A percentile compares a stretch with the other conserved stretches of the same genome.
phyloP scores from a whole-genome alignment of 371 early-diverging fungal genomes.

The Dipsacomyces acuminosporus region DNA sequence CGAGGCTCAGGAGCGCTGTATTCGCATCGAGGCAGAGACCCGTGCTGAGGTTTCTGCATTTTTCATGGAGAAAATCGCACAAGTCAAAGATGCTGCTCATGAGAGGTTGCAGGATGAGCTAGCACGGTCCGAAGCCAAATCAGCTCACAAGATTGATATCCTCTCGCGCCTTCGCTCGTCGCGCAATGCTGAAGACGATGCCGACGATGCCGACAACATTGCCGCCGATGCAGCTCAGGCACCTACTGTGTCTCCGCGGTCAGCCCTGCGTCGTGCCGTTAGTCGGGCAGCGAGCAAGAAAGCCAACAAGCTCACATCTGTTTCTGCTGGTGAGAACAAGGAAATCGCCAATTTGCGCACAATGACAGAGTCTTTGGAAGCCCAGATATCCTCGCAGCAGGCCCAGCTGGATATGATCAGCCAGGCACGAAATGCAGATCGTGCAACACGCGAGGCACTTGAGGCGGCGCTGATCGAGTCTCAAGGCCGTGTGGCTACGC shows the following conservation, averaged over 20 bases:
- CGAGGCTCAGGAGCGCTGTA: conserved; percentile 54
- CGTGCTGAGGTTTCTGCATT: conserved; percentile 52
- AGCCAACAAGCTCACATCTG: conserved; percentile 39
- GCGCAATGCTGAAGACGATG: conserved; percentile 11
- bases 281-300: conserved; percentile 38
- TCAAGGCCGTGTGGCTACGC: conserved; percentile 49
- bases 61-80: conserved; percentile 31
- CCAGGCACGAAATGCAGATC: conserved; percentile 64
- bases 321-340: conserved; percentile 34
- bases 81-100: conserved; percentile 45
- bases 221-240: conserved; percentile 19
- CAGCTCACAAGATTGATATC: conserved; percentile 44
- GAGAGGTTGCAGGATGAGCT: conserved; percentile 39
- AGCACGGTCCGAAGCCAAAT: conserved; percentile 17
- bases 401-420: conserved; percentile 62
- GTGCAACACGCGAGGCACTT: conserved; percentile 48
- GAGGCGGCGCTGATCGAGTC: conserved; percentile 76
- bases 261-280: conserved; percentile 32
- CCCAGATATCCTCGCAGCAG: conserved; percentile 17
- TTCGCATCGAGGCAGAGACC: conserved; percentile 55
- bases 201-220: conserved; percentile 1
- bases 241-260: conserved; percentile 37
- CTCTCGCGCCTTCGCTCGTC: conserved; percentile 30
- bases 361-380: conserved; percentile 10
- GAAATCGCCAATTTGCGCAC: conserved; percentile 18